Evolutionary conservation across 1,284 basidiomycete genomes (phyloP), one percentile per base, ranked within the genome.

Genomic region (Fomitopsis palustris): DNA sequence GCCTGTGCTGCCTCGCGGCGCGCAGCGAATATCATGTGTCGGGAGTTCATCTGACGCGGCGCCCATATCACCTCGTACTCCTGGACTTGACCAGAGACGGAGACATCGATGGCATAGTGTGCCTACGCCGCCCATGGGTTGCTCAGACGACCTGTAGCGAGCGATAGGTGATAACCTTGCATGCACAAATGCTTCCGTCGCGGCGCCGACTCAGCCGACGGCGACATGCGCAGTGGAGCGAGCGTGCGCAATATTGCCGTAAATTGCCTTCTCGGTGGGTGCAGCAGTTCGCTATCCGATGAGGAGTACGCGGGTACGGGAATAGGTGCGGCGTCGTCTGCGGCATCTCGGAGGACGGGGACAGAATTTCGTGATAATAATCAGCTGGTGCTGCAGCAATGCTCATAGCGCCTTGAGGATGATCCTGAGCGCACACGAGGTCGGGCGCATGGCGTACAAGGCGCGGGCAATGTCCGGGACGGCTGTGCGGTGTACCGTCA

Each of bases 101-200:
- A 42, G 9, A 41, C 54, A 55, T 55, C 54, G 54, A 55, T 55
- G 37, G 17, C 54, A 23, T 55, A 39, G 54, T 39, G 54, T 55
- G 37, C 54, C 54, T 55, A n/a, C 54, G 53, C 38, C 41, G 41
- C 19, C 41, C 54, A 33, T 41, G 27, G 53, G 31, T 31, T 43
- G 35, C 23, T 37, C 23, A 35, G 39, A 42, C 31, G 33, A 33
- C 29, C 31, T 37, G 49, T n/a, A 16, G 49, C n/a, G 41, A 41
- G 23, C 45, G 39, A 35, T 25, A 19, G 41, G 12, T 29, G 54
- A 55, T 45, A 55, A 27, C 25, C 27, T 31, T 17, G 14, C 5
- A 14, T n/a, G 25, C 6, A 19, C 31, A 52, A 37, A 35, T 52
- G n/a, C 49, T 35, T 52, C 49, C 49, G 49, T 21, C 17, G n/a